Conservation (phyloP, 148 eudicot species). For the Vaccinium myrtillus region DNA sequence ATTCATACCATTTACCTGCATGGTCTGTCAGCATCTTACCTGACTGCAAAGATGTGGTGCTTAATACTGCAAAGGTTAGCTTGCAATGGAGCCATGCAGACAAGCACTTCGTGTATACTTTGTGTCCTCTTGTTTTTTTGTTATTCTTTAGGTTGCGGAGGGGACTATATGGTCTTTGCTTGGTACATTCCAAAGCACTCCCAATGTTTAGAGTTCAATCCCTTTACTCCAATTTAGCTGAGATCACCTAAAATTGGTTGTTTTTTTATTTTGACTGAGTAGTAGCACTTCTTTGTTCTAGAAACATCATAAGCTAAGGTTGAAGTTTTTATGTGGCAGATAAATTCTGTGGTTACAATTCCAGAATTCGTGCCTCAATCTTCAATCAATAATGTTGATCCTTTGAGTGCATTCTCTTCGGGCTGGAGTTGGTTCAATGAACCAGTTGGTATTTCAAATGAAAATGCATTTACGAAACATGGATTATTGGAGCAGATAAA, state of each 20-base stretch:
- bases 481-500: constrained; percentile 86
- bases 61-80: constrained; percentile 90
- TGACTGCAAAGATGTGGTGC: constrained; percentile 88
- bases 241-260: background rate
- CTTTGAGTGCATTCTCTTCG: constrained; percentile 41
- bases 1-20: constrained; percentile 75
- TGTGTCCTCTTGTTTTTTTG: background rate
- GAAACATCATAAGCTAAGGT: background rate
- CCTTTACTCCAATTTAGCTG: background rate
- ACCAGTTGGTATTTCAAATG: constrained; percentile 81
- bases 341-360: constrained; percentile 62
- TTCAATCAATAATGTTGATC: constrained; percentile 32
- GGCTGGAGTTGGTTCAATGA: constrained; percentile 83
- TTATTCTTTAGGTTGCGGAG: background rate
- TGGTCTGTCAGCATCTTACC: constrained; percentile 99
- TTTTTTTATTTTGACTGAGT: background rate
- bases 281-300: background rate
- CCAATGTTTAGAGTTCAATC: background rate
- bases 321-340: constrained; percentile 41
- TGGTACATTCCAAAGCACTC: background rate
- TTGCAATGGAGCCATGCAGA: background rate
- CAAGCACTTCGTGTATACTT: background rate
- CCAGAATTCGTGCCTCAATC: constrained; percentile 44
- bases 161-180: background rate
- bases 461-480: constrained; percentile 43